Percentiles rank a stretch among this genome's conserved stretches.
Evolutionary conservation across 2,329 filamentous ascomycete genomes (phyloP).

Genomic region (Periconia sp.): DNA sequence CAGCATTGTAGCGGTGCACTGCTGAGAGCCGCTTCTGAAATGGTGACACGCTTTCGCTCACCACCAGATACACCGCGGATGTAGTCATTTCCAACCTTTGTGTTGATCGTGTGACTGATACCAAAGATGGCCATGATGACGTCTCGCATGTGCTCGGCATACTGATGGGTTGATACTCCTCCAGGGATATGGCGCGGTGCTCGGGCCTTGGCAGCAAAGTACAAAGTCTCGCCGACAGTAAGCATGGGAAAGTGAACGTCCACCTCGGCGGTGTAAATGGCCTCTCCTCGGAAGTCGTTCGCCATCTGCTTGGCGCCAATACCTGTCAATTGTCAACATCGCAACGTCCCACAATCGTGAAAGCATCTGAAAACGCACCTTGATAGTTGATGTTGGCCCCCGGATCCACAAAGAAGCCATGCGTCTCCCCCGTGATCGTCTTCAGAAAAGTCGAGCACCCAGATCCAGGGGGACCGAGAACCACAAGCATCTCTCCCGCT

Average conservation of each 20-base stretch:
- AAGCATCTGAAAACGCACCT: conserved; percentile 49
- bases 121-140: conserved; percentile 79
- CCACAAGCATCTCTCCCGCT: conserved; percentile 77
- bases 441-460: conserved; percentile 87
- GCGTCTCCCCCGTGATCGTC: conserved; percentile 81
- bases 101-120: conserved; percentile 75
- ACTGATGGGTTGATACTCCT: conserved; percentile 61
- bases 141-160: conserved; percentile 69
- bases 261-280: conserved; percentile 85
- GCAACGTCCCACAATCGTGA: not conserved
- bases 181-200: conserved; percentile 67
- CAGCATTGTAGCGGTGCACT: conserved; percentile 70
- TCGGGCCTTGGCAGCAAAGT: conserved; percentile 75
- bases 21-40: conserved; percentile 77
- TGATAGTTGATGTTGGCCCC: conserved; percentile 82
- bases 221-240: conserved; percentile 78
- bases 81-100: conserved; percentile 76
- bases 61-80: conserved; percentile 76
- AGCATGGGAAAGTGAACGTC: conserved; percentile 82
- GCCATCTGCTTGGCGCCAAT: conserved; percentile 77
- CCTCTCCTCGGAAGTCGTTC: conserved; percentile 78
- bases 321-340: conserved; percentile 47
- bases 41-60: conserved; percentile 81
- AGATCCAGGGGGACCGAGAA: conserved; percentile 70
- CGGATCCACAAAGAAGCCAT: conserved; percentile 76